Evolutionary conservation across 257 asterid genomes (phyloP).

Genomic region (Scutellaria minor): DNA sequence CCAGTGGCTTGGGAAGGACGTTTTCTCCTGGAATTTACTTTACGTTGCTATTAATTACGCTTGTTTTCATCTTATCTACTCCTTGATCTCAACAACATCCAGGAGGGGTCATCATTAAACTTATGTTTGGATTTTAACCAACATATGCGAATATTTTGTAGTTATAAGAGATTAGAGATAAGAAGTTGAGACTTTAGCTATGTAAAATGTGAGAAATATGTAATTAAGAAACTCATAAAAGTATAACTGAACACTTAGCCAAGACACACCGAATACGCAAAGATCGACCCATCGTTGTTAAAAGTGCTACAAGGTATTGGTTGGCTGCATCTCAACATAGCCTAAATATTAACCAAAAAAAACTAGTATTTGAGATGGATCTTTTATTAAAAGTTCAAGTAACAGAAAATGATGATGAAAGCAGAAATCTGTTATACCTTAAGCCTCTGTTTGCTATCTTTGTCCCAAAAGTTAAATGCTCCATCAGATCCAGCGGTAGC

Average conservation of each 20-base stretch:
- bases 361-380: neutral
- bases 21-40: too few species aligned
- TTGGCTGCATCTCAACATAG: conserved; percentile 82
- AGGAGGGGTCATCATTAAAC: too few species aligned
- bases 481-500: conserved; percentile 99
- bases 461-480: conserved; percentile 95
- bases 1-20: too few species aligned
- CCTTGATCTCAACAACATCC: too few species aligned
- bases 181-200: conserved; percentile 1
- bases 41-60: too few species aligned
- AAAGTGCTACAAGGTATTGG: conserved; percentile 85
- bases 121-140: neutral
- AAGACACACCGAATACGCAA: conserved; percentile 75
- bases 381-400: conserved; percentile 1
- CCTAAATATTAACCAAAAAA: conserved; percentile 49
- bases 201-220: neutral
- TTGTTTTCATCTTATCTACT: too few species aligned
- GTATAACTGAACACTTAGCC: conserved; percentile 11
- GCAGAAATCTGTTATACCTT: conserved; percentile 55
- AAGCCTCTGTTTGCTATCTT: conserved; percentile 96
- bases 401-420: conserved; percentile 23
- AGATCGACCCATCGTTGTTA: conserved; percentile 89
- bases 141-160: neutral
- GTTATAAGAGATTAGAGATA: neutral
- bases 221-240: conserved; percentile 6